phyloP scores from a whole-genome alignment of 2,329 filamentous ascomycete species.

The Pestalotiopsis sp. region DNA sequence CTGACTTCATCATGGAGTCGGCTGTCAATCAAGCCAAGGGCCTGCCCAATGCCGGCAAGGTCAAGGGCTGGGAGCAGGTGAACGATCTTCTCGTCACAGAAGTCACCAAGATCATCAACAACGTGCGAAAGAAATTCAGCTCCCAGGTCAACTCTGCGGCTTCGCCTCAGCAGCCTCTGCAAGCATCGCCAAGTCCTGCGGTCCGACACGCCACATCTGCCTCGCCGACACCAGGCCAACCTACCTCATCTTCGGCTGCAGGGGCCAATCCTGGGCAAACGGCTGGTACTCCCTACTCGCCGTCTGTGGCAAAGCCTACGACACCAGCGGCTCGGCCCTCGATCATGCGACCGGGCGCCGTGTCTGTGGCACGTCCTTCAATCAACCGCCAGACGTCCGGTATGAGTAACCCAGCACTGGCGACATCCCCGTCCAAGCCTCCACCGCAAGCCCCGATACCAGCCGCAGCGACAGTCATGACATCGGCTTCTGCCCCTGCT shows the following conservation, averaged over 20 bases:
- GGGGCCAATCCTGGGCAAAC: background rate
- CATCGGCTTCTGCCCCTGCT: background rate
- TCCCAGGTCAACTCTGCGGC: conserved; percentile 16
- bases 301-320: conserved; percentile 9
- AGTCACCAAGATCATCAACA: conserved; percentile 30
- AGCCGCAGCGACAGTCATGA: background rate
- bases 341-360: conserved; percentile 13
- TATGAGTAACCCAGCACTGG: background rate
- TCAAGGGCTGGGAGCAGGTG: conserved; percentile 32
- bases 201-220: conserved; percentile 22
- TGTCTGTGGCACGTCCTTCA: conserved; percentile 14
- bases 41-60: conserved; percentile 25
- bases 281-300: background rate
- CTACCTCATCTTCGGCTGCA: conserved; percentile 13
- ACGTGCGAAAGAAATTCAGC: conserved; percentile 27
- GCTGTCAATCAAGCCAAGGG: conserved; percentile 34
- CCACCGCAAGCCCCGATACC: background rate
- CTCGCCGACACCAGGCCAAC: conserved; percentile 23
- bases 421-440: background rate
- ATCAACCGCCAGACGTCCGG: conserved; percentile 3
- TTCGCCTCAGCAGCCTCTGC: conserved; percentile 16
- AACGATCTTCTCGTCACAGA: conserved; percentile 32
- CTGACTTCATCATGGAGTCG: conserved; percentile 32
- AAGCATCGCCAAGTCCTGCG: conserved; percentile 10
- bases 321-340: conserved; percentile 14